These are phyloP conservation scores for Kwoniella pini DNA, from an alignment of 768 basidiomycete species.

Conservation along the genomic window DNA sequence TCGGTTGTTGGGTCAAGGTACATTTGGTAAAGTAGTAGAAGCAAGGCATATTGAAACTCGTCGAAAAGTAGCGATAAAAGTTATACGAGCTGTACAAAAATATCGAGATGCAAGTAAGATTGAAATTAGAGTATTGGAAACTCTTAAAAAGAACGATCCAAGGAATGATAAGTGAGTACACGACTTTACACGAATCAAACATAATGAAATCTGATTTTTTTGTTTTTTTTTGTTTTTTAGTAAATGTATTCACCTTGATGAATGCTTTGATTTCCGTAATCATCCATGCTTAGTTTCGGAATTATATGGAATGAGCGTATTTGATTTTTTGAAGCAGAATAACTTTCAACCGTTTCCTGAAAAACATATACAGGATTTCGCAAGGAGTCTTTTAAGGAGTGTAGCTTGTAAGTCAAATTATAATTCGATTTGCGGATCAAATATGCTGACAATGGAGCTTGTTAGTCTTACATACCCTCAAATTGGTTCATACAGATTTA, in stretches of 20 bases:
- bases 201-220: background rate
- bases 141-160: slow-evolving; percentile 85
- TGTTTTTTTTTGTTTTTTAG: slow-evolving; percentile 56
- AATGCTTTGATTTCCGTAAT: slow-evolving; percentile 95
- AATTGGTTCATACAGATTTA: slow-evolving; percentile 94
- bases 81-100: slow-evolving; percentile 96
- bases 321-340: slow-evolving; percentile 98
- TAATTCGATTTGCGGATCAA: background rate
- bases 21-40: slow-evolving; percentile 98
- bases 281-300: slow-evolving; percentile 98
- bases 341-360: slow-evolving; percentile 95
- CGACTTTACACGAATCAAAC: too few relatives aligned
- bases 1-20: slow-evolving; percentile 88
- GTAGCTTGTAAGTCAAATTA: slow-evolving; percentile 75
- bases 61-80: slow-evolving; percentile 90
- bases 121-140: slow-evolving; percentile 90
- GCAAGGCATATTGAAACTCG: slow-evolving; percentile 75
- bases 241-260: slow-evolving; percentile 94
- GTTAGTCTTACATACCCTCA: slow-evolving; percentile 83
- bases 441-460: background rate
- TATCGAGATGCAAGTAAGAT: slow-evolving; percentile 99
- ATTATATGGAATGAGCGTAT: slow-evolving; percentile 93
- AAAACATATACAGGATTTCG: slow-evolving; percentile 93
- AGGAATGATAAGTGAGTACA: slow-evolving; percentile 83
- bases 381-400: slow-evolving; percentile 83